A percentile compares a stretch with the other conserved stretches of the same genome.
These are phyloP conservation scores for Vickermania ingenoplastis DNA, from an alignment of 208 protist species.

Conservation along the genomic window DNA sequence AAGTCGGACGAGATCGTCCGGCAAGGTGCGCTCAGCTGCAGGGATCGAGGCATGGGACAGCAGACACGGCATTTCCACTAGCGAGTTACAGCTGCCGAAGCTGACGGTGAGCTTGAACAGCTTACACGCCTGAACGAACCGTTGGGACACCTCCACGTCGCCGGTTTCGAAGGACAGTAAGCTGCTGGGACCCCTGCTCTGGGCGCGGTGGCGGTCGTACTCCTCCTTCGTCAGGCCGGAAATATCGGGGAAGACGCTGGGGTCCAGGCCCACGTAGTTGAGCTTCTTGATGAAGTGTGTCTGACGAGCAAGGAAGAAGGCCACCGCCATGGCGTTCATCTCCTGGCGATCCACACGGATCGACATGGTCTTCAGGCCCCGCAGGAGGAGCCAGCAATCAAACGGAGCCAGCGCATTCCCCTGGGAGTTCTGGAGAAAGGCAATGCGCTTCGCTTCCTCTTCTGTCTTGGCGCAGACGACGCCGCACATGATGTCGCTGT, in stretches of 20 bases:
- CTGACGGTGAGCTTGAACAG: conserved; percentile 90
- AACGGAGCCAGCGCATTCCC: conserved; percentile 90
- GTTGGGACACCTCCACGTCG: conserved; percentile 34
- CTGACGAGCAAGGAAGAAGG: conserved; percentile 53
- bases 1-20: conserved; percentile 84
- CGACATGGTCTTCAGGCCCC: conserved; percentile 92
- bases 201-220: conserved; percentile 59
- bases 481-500: conserved; percentile 92
- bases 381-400: conserved; percentile 92
- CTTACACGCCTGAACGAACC: conserved; percentile 73
- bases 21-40: conserved; percentile 73
- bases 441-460: conserved; percentile 50
- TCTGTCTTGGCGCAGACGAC: conserved; percentile 55
- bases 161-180: conserved; percentile 75
- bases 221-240: conserved; percentile 60
- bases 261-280: conserved; percentile 89
- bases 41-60: conserved; percentile 95
- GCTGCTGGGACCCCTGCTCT: conserved; percentile 45
- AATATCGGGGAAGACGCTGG: conserved; percentile 36
- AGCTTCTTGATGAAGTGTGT: conserved; percentile 65
- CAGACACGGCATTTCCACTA: conserved; percentile 88
- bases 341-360: conserved; percentile 89
- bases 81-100: conserved; percentile 91
- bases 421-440: conserved; percentile 90
- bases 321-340: conserved; percentile 83